Base-by-base conservation (phyloP, 2,329 filamentous ascomycete species). In the Fusarium sp. region DNA sequence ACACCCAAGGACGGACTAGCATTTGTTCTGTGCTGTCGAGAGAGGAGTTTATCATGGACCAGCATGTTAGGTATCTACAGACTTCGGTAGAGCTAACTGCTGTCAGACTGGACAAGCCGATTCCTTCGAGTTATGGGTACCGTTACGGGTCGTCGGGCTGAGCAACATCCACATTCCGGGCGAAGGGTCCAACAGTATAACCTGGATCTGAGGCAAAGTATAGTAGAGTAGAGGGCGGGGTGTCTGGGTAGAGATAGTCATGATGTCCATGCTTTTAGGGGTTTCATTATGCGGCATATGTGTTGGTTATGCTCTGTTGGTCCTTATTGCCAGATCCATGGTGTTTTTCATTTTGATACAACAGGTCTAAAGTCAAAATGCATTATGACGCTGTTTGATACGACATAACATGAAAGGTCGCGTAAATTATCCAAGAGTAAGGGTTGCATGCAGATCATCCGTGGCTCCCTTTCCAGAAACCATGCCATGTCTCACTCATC, bases 141-240 rank as follows among this genome's bases (percentile, higher is more conserved):
- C 13, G 32, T n/a, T 41, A 41, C 34, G 49, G 24, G 24, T 53
- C 49, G 22, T 42, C 34, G 24, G 49, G 10, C 12, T 41, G 24
- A 42, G 24, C 34, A 25, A 42, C 34, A 41, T 42, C 49, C 34
- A 42, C 49, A 53, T 29, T 27, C 34, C 34, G 49, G 41, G 32
- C 6, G 24, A 41, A 27, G 10, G 34, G 34, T 37, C 10, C 24
- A 14, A n/a, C n/a, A 7, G 34, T 42, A 24, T 29, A 42, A 42
- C 49, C 49, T 53, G 32, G 34, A 53, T 53, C 34, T 22, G 49
- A 41, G n/a, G 49, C 49, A 53, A 25, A 13, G 18, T n/a, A n/a
- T 45, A 11, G 25, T n/a, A 14, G n/a, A 53, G 18, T 10, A 37
- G 48, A 14, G n/a, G 42, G 18, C 7, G 25, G 48, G 48, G 30